Percentiles rank a stretch among this genome's conserved stretches.
These are phyloP conservation scores for Iberis pinnata DNA, from an alignment of 345 rosid genomes.

Conservation along the genomic window DNA sequence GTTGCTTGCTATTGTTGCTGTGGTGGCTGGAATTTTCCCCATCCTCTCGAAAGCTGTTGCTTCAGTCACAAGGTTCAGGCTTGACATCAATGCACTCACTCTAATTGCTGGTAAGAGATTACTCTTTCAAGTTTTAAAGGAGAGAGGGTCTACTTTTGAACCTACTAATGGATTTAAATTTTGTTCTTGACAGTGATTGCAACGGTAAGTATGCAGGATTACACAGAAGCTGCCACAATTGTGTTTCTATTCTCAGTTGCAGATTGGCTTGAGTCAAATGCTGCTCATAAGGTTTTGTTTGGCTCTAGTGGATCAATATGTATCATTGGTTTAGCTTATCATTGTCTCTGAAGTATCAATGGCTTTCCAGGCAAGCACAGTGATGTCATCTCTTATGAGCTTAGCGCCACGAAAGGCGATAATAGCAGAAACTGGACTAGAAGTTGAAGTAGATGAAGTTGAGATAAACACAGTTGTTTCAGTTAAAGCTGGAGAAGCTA, in stretches of 20 bases:
- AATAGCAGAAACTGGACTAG: conserved; percentile 30
- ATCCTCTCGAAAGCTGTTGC: conserved; percentile 44
- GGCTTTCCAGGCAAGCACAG: conserved; percentile 68
- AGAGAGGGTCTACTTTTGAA: not conserved
- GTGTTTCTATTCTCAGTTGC: conserved; percentile 76
- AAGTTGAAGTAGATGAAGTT: not conserved
- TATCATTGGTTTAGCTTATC: too few species aligned
- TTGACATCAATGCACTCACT: conserved; percentile 59
- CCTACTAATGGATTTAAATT: too few species aligned
- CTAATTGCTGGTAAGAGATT: conserved; percentile 53
- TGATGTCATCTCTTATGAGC: conserved; percentile 71
- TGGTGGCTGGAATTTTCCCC: conserved; percentile 50
- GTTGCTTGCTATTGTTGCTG: conserved; percentile 56
- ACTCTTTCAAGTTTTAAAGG: too few species aligned
- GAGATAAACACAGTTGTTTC: not conserved
- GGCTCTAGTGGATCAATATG: not conserved
- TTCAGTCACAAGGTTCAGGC: conserved; percentile 41
- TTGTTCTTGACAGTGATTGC: conserved; percentile 48
- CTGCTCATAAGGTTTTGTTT: conserved; percentile 63
- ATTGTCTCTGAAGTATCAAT: too few species aligned
- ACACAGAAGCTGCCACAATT: conserved; percentile 68
- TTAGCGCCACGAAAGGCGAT: conserved; percentile 67
- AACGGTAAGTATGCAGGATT: conserved; percentile 66
- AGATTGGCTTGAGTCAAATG: conserved; percentile 81
- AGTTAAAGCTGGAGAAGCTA: not conserved